Conservation (phyloP, 805 yeast genomes). For the Zygoascus biomembranicola region DNA sequence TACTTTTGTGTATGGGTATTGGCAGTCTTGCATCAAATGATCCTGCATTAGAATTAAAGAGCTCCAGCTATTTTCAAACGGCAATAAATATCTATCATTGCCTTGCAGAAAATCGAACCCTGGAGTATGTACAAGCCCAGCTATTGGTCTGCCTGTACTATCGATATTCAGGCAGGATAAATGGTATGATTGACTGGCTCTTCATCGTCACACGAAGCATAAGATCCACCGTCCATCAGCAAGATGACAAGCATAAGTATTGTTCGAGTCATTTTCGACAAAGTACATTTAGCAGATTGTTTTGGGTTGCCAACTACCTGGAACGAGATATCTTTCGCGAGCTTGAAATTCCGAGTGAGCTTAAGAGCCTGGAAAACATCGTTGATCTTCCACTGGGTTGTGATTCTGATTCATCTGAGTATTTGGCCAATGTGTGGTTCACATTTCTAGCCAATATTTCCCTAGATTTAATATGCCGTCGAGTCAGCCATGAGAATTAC, state of each 20-base stretch:
- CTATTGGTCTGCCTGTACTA: background rate
- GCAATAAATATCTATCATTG: background rate
- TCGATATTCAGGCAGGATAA: background rate
- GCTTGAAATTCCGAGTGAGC: background rate
- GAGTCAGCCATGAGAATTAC: background rate
- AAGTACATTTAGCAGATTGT: background rate
- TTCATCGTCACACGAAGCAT: background rate
- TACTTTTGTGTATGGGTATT: background rate
- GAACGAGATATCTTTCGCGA: background rate
- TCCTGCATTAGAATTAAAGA: background rate
- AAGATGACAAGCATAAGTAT: background rate
- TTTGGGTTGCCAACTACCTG: background rate
- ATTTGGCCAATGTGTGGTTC: background rate
- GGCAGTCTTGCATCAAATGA: background rate
- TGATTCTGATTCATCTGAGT: background rate
- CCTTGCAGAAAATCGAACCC: background rate
- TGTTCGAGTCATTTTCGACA: background rate
- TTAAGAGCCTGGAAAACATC: background rate
- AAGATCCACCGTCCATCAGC: background rate
- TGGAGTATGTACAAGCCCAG: background rate
- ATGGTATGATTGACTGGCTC: background rate
- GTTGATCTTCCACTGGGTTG: background rate
- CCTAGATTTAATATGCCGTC: background rate
- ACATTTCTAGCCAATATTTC: background rate
- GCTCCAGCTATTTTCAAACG: background rate